Conservation (phyloP, 2,329 filamentous ascomycete species). For the Pseudogymnoascus sp. region DNA sequence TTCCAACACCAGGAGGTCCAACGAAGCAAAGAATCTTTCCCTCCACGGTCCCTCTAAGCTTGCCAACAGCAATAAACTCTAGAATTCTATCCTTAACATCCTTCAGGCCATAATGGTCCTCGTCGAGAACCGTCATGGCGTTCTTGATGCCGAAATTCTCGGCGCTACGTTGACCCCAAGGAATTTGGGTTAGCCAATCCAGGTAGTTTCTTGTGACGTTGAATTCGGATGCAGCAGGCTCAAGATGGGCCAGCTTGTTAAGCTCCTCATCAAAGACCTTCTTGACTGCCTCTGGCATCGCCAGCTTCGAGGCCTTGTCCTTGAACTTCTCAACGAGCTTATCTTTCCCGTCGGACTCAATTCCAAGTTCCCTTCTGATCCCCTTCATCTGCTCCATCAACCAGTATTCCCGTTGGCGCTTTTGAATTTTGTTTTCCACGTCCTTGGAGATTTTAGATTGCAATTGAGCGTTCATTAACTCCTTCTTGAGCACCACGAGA, state of each 20-base stretch:
- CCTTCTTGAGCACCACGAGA: constrained; percentile 87
- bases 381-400: constrained; percentile 99
- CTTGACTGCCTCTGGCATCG: constrained; percentile 93
- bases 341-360: constrained; percentile 96
- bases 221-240: constrained; percentile 93
- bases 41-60: constrained; percentile 91
- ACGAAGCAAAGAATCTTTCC: constrained; percentile 98
- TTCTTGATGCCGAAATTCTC: constrained; percentile 96
- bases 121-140: constrained; percentile 81
- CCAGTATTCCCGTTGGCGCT: constrained; percentile 96
- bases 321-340: constrained; percentile 97
- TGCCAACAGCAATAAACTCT: constrained; percentile 96
- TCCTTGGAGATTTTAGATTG: constrained; percentile 98
- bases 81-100: constrained; percentile 98
- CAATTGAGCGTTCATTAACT: constrained; percentile 94
- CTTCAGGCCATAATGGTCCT: constrained; percentile 93
- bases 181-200: constrained; percentile 97
- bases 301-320: constrained; percentile 84
- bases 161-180: constrained; percentile 89
- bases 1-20: constrained; percentile 92
- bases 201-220: constrained; percentile 98
- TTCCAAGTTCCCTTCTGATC: constrained; percentile 86
- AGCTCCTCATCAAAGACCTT: constrained; percentile 98
- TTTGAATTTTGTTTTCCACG: constrained; percentile 94
- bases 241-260: constrained; percentile 91